phyloP scores from a whole-genome alignment of 106 monocot genomes.

The Dendrobium chrysotoxum region DNA sequence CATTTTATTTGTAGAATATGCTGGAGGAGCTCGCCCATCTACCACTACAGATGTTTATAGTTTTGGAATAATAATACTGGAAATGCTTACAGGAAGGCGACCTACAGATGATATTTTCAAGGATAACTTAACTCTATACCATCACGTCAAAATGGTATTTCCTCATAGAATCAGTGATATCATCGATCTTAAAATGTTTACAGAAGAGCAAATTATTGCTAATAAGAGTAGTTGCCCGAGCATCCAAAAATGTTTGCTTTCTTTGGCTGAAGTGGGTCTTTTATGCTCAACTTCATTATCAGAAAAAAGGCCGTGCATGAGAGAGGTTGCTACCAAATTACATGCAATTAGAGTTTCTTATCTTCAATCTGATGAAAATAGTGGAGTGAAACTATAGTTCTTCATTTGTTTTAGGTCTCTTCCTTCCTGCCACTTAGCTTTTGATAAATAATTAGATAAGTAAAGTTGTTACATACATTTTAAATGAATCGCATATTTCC shows the following conservation, averaged over 20 bases:
- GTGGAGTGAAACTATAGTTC: too few relatives aligned
- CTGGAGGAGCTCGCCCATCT: neutral
- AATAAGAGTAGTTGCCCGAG: neutral
- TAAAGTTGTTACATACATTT: too few relatives aligned
- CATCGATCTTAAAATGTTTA: neutral
- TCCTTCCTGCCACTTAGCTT: too few relatives aligned
- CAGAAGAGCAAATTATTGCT: neutral
- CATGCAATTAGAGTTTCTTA: neutral
- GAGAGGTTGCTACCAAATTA: neutral
- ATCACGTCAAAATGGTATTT: neutral
- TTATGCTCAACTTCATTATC: neutral
- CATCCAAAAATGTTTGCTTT: neutral
- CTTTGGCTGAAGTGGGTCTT: neutral
- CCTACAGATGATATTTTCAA: slow-evolving; percentile 17
- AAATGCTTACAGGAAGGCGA: slow-evolving; percentile 15
- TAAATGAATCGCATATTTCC: too few relatives aligned
- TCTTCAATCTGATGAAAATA: neutral
- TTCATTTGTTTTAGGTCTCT: too few relatives aligned
- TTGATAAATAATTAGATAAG: too few relatives aligned
- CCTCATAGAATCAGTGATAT: neutral
- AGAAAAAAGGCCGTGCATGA: neutral
- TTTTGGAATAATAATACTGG: slow-evolving; percentile 16
- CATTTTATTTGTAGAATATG: slow-evolving; percentile 11
- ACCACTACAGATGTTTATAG: slow-evolving; percentile 20
- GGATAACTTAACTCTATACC: neutral